Evolutionary conservation across 768 basidiomycete species (phyloP).

Genomic region (Stropharia rugosoannulata): DNA sequence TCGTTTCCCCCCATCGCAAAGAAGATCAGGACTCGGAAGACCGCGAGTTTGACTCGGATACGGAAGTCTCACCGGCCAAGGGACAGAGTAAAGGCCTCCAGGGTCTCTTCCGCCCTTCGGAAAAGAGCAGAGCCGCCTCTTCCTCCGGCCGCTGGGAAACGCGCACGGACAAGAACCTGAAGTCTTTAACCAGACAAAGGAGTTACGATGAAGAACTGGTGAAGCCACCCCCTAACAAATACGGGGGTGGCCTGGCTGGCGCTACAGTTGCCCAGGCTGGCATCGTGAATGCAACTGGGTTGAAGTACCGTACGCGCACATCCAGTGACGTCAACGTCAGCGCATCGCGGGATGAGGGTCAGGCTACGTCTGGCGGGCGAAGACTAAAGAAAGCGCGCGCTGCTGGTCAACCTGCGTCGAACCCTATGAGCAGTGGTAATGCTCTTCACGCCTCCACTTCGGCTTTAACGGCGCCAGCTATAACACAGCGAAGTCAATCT

Average conservation of each 20-base stretch:
- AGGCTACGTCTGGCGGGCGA: constrained; percentile 2
- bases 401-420: background rate
- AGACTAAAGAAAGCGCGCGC: constrained; percentile 18
- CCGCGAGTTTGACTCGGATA: constrained; percentile 6
- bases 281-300: constrained; percentile 3
- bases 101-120: constrained; percentile 6
- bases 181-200: constrained; percentile 10
- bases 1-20: background rate
- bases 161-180: constrained; percentile 24
- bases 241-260: constrained; percentile 12
- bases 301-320: constrained; percentile 7
- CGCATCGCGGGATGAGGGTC: background rate
- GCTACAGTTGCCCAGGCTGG: constrained; percentile 9
- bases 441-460: background rate
- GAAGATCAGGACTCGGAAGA: background rate
- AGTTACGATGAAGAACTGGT: constrained; percentile 17
- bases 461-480: background rate
- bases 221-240: background rate
- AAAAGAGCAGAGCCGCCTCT: background rate
- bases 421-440: too few species aligned
- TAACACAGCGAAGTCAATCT: background rate
- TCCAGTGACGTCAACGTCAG: constrained; percentile 14
- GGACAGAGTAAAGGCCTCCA: constrained; percentile 4
- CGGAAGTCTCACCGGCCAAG: background rate
- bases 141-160: constrained; percentile 17